Base-by-base conservation (phyloP, 2,329 filamentous ascomycete genomes). In the Neoarthrinium moseri region DNA sequence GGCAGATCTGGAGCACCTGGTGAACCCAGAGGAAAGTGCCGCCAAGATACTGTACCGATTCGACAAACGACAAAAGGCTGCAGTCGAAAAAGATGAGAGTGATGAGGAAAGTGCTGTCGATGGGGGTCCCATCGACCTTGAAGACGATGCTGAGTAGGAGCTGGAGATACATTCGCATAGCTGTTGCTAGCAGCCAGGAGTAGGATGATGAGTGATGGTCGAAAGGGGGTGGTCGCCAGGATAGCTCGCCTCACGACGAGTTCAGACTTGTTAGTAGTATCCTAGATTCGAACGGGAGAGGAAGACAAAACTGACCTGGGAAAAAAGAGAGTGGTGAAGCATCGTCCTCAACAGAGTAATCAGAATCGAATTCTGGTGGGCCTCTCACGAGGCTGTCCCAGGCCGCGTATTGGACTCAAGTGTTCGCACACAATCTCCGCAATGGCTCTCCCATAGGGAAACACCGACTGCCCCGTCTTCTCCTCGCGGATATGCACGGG, bases 371-470 rank as follows among this genome's bases (percentile, higher is more conserved):
- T 90, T 77, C 77, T 84, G 84, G 77, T 72, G 63, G 68, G 57
- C 56, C 64, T 50, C 52, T 67, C 15, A 24, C 49, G 51, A 54
- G 47, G 53, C 54, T 59, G 60, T 64, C 71, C 77, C 75, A 91
- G 83, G 89, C 89, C 81, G 87, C 88, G 87, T 90, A 94, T 94
- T 89, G 89, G 86, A 92, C 89, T 94, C 78, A 89, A 91, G 88
- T 90, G 83, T 84, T 83, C 65, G 67, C 80, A 81, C 80, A 91
- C 88, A 84, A 92, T 91, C 89, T 92, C 87, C 88, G 87, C 88
- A 91, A 87, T 78, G 85, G 83, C 89, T 89, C 79, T 87, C 87
- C 89, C 89, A 94, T 84, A 88, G 87, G 83, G 75, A 77, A 69
- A 64, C 63, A n/a, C 57, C 63, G 51, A 52, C 61, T 59, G 61